These are phyloP conservation scores for Solanum commersonii DNA, from an alignment of 257 asterid genomes.

Conservation along the genomic window DNA sequence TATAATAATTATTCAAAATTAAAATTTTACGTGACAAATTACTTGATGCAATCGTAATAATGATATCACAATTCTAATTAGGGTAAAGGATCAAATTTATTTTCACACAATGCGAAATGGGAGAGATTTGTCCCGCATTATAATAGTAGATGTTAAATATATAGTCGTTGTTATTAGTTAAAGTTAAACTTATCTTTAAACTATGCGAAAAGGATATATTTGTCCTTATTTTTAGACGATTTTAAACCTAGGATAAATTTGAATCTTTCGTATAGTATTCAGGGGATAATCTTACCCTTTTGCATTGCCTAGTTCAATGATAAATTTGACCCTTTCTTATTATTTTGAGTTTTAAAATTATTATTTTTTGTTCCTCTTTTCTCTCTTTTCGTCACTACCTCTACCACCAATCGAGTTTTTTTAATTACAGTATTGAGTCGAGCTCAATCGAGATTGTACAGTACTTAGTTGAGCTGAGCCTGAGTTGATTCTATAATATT, in stretches of 20 bases:
- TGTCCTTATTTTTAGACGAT: too few species aligned
- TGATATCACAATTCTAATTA: neutral
- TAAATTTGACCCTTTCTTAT: neutral
- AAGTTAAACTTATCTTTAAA: too few species aligned
- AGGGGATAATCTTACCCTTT: neutral
- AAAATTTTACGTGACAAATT: neutral
- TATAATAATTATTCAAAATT: too few species aligned
- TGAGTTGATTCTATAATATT: neutral
- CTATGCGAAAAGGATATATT: too few species aligned
- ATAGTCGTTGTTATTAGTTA: too few species aligned
- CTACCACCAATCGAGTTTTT: neutral
- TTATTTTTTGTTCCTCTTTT: too few species aligned
- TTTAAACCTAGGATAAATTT: neutral
- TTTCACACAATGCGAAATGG: neutral
- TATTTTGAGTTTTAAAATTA: too few species aligned
- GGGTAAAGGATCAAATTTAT: neutral
- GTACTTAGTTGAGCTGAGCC: neutral
- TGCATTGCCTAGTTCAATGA: neutral
- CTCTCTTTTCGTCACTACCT: neutral
- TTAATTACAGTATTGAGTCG: too few species aligned
- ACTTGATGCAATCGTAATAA: neutral
- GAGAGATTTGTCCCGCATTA: neutral
- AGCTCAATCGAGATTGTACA: neutral
- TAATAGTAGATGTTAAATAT: neutral
- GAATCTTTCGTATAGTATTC: too few species aligned